phyloP scores from a whole-genome alignment of 2,329 filamentous ascomycete species.

The Fusarium luffae region DNA sequence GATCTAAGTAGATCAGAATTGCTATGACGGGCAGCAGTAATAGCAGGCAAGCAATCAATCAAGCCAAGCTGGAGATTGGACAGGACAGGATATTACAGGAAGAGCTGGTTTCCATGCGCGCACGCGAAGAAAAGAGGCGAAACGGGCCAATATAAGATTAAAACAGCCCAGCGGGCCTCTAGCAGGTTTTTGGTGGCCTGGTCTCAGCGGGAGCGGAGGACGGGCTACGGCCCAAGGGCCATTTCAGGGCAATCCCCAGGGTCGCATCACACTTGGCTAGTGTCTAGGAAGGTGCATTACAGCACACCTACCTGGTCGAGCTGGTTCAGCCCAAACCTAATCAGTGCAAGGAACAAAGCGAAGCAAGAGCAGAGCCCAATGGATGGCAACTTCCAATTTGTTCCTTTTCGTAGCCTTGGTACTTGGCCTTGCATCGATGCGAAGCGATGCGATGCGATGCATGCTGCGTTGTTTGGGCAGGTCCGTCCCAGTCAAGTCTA shows the following conservation, averaged over 20 bases:
- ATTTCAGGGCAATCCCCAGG: constrained; percentile 19
- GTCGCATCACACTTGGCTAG: constrained; percentile 17
- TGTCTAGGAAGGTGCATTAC: not conserved
- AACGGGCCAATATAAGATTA: constrained; percentile 40
- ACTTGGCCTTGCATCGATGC: not conserved
- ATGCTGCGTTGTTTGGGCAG: constrained; percentile 18
- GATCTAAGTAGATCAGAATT: constrained; percentile 3
- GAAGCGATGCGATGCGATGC: not conserved
- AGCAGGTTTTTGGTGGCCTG: constrained; percentile 39
- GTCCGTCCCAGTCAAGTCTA: not conserved
- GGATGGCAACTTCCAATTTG: constrained; percentile 25
- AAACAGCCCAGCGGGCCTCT: constrained; percentile 19
- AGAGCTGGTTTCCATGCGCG: constrained; percentile 31
- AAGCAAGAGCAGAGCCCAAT: constrained; percentile 23
- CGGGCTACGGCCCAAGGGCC: constrained; percentile 8
- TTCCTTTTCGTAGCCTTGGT: constrained; percentile 19
- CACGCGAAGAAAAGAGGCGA: constrained; percentile 31
- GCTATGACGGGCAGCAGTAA: constrained; percentile 11
- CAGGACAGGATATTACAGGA: constrained; percentile 11
- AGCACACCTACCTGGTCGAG: not conserved
- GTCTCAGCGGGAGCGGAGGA: constrained; percentile 36
- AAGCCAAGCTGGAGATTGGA: constrained; percentile 7
- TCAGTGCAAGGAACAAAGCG: constrained; percentile 6
- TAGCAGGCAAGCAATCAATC: not conserved
- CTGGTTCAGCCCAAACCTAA: constrained; percentile 11